These are phyloP conservation scores for Cercospora beticola DNA, from an alignment of 2,329 filamentous ascomycete genomes.

Conservation along the genomic window DNA sequence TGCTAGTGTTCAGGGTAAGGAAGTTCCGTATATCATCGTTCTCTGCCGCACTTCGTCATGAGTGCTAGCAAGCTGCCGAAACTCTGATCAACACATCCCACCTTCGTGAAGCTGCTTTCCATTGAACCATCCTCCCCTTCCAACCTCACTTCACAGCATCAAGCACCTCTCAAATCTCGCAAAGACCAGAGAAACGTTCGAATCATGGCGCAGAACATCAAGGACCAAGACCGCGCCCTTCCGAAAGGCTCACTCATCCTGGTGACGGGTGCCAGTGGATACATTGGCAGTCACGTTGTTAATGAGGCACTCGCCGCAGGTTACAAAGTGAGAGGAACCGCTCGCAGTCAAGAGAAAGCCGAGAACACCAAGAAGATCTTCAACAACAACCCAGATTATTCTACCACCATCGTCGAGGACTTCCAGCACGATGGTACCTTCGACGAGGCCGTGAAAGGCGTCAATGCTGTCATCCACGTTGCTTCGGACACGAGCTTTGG, in stretches of 20 bases:
- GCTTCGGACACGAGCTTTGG: constrained; percentile 46
- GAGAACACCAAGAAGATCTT: constrained; percentile 25
- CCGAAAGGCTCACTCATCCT: constrained; percentile 33
- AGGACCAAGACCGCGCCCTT: constrained; percentile 19
- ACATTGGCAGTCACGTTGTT: constrained; percentile 33
- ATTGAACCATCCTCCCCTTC: not conserved
- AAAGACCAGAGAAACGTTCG: no score
- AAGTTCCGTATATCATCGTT: not conserved
- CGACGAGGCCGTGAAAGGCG: constrained; percentile 44
- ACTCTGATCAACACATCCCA: not conserved
- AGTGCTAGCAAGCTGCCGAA: not conserved
- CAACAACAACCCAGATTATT: constrained; percentile 26
- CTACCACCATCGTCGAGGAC: constrained; percentile 25
- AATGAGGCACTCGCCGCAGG: constrained; percentile 32
- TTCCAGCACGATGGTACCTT: constrained; percentile 39
- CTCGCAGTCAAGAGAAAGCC: constrained; percentile 26
- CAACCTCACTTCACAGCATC: not conserved
- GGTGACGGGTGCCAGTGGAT: constrained; percentile 36
- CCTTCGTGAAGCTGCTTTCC: not conserved
- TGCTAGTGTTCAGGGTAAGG: not conserved
- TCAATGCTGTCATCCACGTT: constrained; percentile 48
- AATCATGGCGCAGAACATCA: constrained; percentile 7
- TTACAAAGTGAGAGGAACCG: constrained; percentile 36
- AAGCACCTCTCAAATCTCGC: not conserved
- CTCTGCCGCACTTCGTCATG: not conserved